Percentiles rank a stretch among this genome's conserved stretches.
These are phyloP conservation scores for Periconia digitata DNA, from an alignment of 2,329 filamentous ascomycete genomes.

Conservation along the genomic window DNA sequence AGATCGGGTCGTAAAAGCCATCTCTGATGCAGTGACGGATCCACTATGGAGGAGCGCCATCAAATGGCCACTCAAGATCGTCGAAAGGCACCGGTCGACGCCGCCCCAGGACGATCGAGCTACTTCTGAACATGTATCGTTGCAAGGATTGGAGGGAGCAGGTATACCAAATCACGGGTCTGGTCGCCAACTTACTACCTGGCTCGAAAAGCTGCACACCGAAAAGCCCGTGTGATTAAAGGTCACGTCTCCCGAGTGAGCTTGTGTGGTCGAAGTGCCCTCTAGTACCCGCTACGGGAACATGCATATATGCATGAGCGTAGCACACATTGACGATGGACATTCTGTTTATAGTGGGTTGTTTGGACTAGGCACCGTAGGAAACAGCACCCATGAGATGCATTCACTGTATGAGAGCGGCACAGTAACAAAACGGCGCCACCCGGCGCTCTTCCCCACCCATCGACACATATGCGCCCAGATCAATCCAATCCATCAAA, in stretches of 20 bases:
- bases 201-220: neutral
- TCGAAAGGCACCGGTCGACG: conserved; percentile 6
- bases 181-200: neutral
- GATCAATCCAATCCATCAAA: neutral
- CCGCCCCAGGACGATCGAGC: neutral
- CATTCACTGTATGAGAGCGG: neutral
- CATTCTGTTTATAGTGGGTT: neutral
- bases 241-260: neutral
- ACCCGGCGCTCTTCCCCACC: neutral
- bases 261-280: too few species aligned
- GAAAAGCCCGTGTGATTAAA: neutral
- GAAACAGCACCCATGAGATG: neutral
- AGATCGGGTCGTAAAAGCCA: conserved; percentile 25
- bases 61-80: conserved; percentile 30
- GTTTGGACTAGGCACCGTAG: neutral
- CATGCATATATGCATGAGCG: neutral
- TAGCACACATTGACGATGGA: too few species aligned
- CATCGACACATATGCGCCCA: neutral
- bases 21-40: conserved; percentile 21
- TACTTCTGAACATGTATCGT: neutral
- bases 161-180: neutral
- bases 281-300: neutral
- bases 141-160: neutral
- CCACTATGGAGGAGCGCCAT: conserved; percentile 26
- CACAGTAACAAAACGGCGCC: neutral